Evolutionary conservation across 2,329 filamentous ascomycete species (phyloP), one percentile per base, ranked within the genome.

Genomic region (Aspergillus sp.): DNA sequence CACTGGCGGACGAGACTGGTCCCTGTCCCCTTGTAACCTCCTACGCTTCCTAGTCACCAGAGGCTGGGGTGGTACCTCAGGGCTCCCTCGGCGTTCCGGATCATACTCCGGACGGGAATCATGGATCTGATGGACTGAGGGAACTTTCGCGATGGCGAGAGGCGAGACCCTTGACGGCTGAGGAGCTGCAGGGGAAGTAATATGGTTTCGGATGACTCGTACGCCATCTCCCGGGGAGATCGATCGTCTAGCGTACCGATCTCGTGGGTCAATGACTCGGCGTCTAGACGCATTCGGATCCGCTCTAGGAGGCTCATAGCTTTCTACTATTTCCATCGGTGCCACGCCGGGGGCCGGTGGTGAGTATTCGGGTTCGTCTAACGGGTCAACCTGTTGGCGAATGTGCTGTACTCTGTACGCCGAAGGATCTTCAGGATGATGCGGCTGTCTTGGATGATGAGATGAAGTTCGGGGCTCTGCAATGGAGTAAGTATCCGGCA

Each of bases 171-270:
- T 88, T 49, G 87, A 86, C 53, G 90, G 89, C 68, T 90, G 90
- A 24, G 90, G 90, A 52, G 90, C 90, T 68, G 88, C 77, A 43
- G 88, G 89, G 37, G 86, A 87, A 51, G 87, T 84, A 66, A 93
- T 87, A 70, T 92, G 88, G 65, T 86, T 87, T 68, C 86, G 86
- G 66, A 93, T 81, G 57, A 93, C 78, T 52, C 86, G 86, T 61
- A 88, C 82, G 52, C 84, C 75, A 53, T 75, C 70, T 31, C 73
- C 66, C 31, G 73, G 69, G 43, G 79, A 73, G 23, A 64, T 52
- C 41, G 68, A 65, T 17, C 76, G 63, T 72, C 79, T 65, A 70
- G 73, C 62, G 66, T 78, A 68, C 70, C 73, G 68, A 68, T 70
- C 64, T 73, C 70, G 64, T 72, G 71, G 70, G 68, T 77, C 66